Evolutionary conservation across 352 stramenopile species (phyloP), one percentile per base, ranked within the genome.

Genomic region (Halophytophthora polymorphica): DNA sequence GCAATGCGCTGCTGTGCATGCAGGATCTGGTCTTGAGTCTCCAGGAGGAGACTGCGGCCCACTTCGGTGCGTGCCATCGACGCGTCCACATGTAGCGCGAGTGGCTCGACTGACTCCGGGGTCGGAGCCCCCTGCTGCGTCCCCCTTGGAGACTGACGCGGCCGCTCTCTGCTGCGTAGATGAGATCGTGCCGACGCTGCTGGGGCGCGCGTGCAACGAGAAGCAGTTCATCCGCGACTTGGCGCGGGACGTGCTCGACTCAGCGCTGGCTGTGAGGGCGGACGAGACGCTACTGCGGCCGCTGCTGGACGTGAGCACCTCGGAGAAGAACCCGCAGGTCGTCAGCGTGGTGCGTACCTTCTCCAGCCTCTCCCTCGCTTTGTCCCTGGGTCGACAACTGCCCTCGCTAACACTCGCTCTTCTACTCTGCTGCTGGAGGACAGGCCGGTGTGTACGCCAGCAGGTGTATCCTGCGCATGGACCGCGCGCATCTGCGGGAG

Each of bases 191-290:
- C 77, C 74, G 18, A 49, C 87, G 15, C 52, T 90, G 2, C 31
- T 90, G 34, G 66, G 68, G 12, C 74, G 74, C 6, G 66, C 71
- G 2, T 70, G 62, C 7, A 86, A 64, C n/a, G 77, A 90, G 55
- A 90, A 90, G 56, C 74, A 87, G 43, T 90, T 90, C 49, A 71
- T 90, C 19, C 69, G 64, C 1, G 77, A 90, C n/a, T 50, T 86
- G 19, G 77, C 79, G 8, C 58, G 53, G 39, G 53, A 80, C 19
- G 73, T 79, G 15, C 62, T 84, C 13, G 73, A 84, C 33, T 73
- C 73, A 37, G 53, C 58, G n/a, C 46, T 81, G 23, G 47, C 59
- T 33, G 58, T 51, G 12, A 40, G 42, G 36, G 46, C 44, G 15
- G 48, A 66, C 48, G 73, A 77, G 40, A 40, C 62, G 31, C 45